Evolutionary conservation across 2,329 filamentous ascomycete species (phyloP), one percentile per base, ranked within the genome.

Genomic region (Sclerotinia borealis): DNA sequence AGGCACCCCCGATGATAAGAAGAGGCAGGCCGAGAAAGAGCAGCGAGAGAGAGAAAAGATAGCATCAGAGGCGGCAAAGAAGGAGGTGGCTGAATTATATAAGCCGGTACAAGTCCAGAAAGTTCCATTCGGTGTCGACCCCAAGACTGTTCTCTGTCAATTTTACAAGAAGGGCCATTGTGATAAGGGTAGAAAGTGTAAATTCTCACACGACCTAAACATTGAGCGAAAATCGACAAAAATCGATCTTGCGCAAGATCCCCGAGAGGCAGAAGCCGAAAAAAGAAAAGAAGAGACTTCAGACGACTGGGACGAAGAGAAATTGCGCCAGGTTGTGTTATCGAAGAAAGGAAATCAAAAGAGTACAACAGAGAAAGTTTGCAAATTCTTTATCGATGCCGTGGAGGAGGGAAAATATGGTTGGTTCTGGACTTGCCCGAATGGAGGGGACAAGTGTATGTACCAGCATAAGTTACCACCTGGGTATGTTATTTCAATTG

Each of bases 381-480:
- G 95, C 91, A 99, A 98, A 79, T 96, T 81, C 81, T 99, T 99
- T 76, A 95, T 98, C 75, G 88, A 93, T 70, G 95, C 95, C 31
- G 95, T 99, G 67, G 95, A 99, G 79, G 95, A 99, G 75, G 91
- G 92, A 72, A 99, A 98, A 78, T 99, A 99, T 73, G 95, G 95
- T 67, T 99, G 95, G 95, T 98, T 99, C 79, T 99, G 95, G 95
- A 83, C 87, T 65, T 99, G 95, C 83, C 95, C 95, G 52, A 98
- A 98, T 74, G 93, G 92, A 68, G 93, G 91, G 68, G 90, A 99
- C 75, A 91, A 96, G 78, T 99, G 95, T 89, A 98, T 95, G 89
- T 99, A 99, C 76, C 93, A 90, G 79, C 95, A 99, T 77, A 92
- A 90, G 73, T 83, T 99, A 72, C 95, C 96, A 71, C 90, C 93